These are phyloP conservation scores for Penicillium canariense DNA, from an alignment of 495 filamentous ascomycete species.

Conservation along the genomic window DNA sequence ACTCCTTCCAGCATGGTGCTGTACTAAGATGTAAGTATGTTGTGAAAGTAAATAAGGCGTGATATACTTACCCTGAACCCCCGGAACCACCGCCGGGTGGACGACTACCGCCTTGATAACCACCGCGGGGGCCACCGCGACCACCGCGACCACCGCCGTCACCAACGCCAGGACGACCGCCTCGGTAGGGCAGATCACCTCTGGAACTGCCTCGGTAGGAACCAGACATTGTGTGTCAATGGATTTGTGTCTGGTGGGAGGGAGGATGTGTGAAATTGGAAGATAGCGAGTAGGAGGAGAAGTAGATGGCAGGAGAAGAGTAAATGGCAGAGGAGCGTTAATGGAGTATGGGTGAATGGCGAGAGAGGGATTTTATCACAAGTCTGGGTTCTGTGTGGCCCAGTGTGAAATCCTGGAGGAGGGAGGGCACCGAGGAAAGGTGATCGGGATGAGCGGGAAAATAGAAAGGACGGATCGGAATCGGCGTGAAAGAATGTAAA, in stretches of 20 bases:
- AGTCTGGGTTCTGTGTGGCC: neutral
- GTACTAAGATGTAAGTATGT: neutral
- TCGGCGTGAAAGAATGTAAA: neutral
- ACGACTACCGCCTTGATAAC: constrained; percentile 4
- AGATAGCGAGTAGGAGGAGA: neutral
- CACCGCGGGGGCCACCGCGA: constrained; percentile 1
- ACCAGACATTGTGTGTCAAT: constrained; percentile 16
- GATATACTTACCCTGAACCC: constrained; percentile 9
- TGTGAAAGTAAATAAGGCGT: neutral
- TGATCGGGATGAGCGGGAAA: neutral
- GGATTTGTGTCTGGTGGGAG: neutral
- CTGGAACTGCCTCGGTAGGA: neutral
- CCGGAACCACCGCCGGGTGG: neutral
- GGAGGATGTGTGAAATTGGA: neutral
- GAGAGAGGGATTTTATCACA: neutral
- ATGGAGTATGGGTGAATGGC: neutral
- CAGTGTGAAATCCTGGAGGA: neutral
- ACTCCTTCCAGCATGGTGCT: neutral
- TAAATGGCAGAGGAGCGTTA: neutral
- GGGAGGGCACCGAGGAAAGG: neutral
- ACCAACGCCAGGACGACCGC: neutral
- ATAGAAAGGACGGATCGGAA: neutral
- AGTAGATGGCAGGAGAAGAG: neutral
- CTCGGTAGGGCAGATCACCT: neutral
- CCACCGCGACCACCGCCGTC: neutral